These are phyloP conservation scores for Colletotrichum sp. DNA, from an alignment of 2,329 filamentous ascomycete genomes.

Conservation along the genomic window DNA sequence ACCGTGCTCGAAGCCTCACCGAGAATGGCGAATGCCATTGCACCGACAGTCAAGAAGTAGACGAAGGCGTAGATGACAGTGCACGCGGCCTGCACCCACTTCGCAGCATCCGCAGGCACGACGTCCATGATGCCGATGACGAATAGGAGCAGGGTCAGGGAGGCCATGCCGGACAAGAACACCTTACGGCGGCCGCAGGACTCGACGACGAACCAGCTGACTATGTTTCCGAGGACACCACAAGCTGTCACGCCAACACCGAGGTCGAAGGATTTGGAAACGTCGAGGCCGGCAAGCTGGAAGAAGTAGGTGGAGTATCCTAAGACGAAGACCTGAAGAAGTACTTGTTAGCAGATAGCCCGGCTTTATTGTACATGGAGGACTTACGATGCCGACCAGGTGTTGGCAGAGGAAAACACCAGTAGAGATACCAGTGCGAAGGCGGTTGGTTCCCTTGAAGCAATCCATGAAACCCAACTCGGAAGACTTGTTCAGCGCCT, in stretches of 20 bases:
- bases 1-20: constrained; percentile 54
- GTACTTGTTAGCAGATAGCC: rapidly evolving
- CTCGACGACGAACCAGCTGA: constrained; percentile 44
- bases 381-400: constrained; percentile 61
- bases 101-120: constrained; percentile 40
- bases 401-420: constrained; percentile 72
- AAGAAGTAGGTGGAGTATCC: constrained; percentile 66
- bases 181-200: constrained; percentile 45
- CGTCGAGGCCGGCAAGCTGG: constrained; percentile 45
- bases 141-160: constrained; percentile 41
- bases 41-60: constrained; percentile 42
- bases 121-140: constrained; percentile 50
- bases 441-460: constrained; percentile 51
- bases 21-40: constrained; percentile 50
- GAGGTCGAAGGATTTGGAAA: constrained; percentile 41
- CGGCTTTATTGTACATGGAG: rapidly evolving
- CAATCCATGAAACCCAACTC: constrained; percentile 57
- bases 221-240: constrained; percentile 45
- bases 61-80: constrained; percentile 45
- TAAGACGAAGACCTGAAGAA: constrained; percentile 33
- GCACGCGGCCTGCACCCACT: constrained; percentile 54
- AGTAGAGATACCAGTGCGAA: constrained; percentile 60
- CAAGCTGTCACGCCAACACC: constrained; percentile 43
- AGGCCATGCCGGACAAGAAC: constrained; percentile 44
- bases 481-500: constrained; percentile 53